Percentiles rank a stretch among this genome's conserved stretches.
Evolutionary conservation across 352 stramenopile species (phyloP).

Genomic region (Globisporangium middletonii): DNA sequence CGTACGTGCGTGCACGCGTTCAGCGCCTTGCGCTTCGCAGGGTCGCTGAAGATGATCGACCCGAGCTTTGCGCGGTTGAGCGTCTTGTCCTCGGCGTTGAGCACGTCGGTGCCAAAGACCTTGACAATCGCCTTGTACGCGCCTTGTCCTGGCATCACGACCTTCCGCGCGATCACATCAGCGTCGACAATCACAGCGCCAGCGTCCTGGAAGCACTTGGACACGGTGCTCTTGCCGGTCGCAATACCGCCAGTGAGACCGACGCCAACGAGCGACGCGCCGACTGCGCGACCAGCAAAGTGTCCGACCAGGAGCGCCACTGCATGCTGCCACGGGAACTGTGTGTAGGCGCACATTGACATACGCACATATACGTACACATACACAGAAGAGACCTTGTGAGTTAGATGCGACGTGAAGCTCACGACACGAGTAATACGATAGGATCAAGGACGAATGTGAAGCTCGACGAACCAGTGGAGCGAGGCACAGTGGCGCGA

Average conservation of each 20-base stretch:
- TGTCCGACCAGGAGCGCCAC: slow-evolving; percentile 19
- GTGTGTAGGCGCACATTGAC: not conserved
- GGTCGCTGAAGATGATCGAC: slow-evolving; percentile 79
- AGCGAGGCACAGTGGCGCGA: slow-evolving; percentile 30
- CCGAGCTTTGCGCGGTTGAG: slow-evolving; percentile 82
- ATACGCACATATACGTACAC: not conserved
- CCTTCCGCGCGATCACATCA: slow-evolving; percentile 69
- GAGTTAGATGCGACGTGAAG: not conserved
- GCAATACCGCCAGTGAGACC: slow-evolving; percentile 81
- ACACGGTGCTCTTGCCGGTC: slow-evolving; percentile 84
- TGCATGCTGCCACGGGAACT: slow-evolving; percentile 36
- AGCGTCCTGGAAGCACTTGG: slow-evolving; percentile 37
- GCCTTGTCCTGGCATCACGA: slow-evolving; percentile 65
- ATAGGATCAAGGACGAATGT: not conserved
- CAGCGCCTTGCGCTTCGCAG: slow-evolving; percentile 61
- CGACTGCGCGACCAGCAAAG: slow-evolving; percentile 36
- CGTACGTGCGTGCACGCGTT: slow-evolving; percentile 70
- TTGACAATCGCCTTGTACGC: slow-evolving; percentile 77
- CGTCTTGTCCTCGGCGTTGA: slow-evolving; percentile 70
- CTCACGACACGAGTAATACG: not conserved
- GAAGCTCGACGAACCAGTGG: slow-evolving; percentile 27
- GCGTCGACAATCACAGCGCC: slow-evolving; percentile 79
- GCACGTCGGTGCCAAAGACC: slow-evolving; percentile 57
- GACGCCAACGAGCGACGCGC: slow-evolving; percentile 59
- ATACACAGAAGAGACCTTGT: not conserved